These are phyloP conservation scores for Phytophthora lateralis DNA, from an alignment of 352 stramenopile species.

Conservation along the genomic window DNA sequence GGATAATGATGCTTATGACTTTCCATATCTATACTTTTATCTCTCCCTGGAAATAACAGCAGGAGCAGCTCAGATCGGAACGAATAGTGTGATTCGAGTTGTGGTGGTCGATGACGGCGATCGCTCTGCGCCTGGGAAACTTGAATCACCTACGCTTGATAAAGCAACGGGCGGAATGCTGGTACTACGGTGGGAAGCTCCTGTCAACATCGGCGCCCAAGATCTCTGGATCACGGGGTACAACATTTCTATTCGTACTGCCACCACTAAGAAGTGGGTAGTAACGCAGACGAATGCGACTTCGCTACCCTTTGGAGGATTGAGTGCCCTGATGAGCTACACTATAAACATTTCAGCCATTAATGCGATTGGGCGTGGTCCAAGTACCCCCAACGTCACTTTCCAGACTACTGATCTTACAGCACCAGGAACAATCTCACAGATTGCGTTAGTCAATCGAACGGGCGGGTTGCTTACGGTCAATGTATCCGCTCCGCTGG, in stretches of 20 bases:
- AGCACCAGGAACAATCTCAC: slow-evolving; percentile 29
- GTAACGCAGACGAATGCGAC: slow-evolving; percentile 47
- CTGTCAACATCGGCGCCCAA: slow-evolving; percentile 49
- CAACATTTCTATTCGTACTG: slow-evolving; percentile 27
- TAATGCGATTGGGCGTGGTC: slow-evolving; percentile 44
- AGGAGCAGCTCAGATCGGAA: slow-evolving; percentile 40
- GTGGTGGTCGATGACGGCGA: slow-evolving; percentile 60
- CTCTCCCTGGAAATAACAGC: slow-evolving; percentile 34
- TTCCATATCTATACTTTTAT: slow-evolving; percentile 51
- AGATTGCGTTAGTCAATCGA: slow-evolving; percentile 29
- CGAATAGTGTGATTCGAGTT: slow-evolving; percentile 32
- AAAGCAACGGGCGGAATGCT: slow-evolving; percentile 58
- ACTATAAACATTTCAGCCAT: slow-evolving; percentile 43
- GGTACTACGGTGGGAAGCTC: slow-evolving; percentile 41
- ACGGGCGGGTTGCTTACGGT: slow-evolving; percentile 59
- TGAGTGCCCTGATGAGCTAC: slow-evolving; percentile 38
- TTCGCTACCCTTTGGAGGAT: slow-evolving; percentile 28
- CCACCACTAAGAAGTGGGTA: slow-evolving; percentile 11
- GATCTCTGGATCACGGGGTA: slow-evolving; percentile 51
- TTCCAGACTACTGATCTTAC: slow-evolving; percentile 50
- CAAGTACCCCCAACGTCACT: slow-evolving; percentile 10
- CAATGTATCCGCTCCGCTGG: slow-evolving; percentile 32
- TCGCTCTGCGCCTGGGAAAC: slow-evolving; percentile 40
- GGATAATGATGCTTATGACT: slow-evolving; percentile 56
- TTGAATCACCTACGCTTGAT: slow-evolving; percentile 18